Conservation (phyloP, 2,329 filamentous ascomycete species). For the Cordyceps farinosa region DNA sequence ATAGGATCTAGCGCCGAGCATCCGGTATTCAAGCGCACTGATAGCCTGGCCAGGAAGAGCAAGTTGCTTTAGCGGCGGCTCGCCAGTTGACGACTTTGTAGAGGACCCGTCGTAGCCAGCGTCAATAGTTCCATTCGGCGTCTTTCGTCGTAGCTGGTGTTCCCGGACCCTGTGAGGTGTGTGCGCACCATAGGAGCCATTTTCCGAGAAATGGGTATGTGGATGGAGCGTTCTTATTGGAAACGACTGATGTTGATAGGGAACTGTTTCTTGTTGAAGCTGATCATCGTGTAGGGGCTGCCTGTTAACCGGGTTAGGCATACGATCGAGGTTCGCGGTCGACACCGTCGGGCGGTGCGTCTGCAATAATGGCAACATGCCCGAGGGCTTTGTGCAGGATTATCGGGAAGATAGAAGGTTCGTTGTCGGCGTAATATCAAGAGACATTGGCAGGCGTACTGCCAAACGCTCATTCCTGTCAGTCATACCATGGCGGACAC, state of each 20-base stretch:
- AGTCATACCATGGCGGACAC: conserved; percentile 17
- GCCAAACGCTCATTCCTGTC: conserved; percentile 16
- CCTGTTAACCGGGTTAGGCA: conserved; percentile 21
- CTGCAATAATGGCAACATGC: conserved; percentile 51
- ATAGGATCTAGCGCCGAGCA: background rate
- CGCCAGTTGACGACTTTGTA: conserved; percentile 66
- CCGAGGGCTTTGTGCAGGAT: conserved; percentile 25
- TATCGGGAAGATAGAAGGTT: conserved; percentile 11
- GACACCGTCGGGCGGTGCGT: conserved; percentile 50
- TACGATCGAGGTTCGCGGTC: conserved; percentile 37
- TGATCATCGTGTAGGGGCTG: conserved; percentile 23
- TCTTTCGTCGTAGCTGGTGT: conserved; percentile 84
- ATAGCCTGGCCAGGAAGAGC: conserved; percentile 55
- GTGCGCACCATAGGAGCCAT: conserved; percentile 20
- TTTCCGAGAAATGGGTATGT: background rate
- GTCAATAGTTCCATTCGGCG: conserved; percentile 87
- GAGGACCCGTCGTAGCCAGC: conserved; percentile 87
- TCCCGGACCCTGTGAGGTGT: conserved; percentile 45
- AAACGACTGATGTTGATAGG: conserved; percentile 24
- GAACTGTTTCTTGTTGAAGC: conserved; percentile 27
- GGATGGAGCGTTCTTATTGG: conserved; percentile 21
- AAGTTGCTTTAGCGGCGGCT: conserved; percentile 79
- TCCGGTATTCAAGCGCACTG: background rate
- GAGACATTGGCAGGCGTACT: conserved; percentile 19
- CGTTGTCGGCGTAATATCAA: background rate